Base-by-base conservation (phyloP, 169 alveolate genomes). In the Plasmodium billcollinsi region DNA sequence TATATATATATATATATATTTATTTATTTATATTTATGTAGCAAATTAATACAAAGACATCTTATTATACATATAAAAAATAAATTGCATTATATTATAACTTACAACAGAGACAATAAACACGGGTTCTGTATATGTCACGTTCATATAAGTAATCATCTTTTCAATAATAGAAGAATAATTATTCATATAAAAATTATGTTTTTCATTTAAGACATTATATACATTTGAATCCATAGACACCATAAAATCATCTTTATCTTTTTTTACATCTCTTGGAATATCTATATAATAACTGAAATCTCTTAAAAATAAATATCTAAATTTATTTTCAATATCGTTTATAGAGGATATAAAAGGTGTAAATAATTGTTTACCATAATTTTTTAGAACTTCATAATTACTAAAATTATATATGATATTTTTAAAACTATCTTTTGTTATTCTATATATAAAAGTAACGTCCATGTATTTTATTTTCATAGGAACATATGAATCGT, bases 401-500 rank as follows among this genome's bases (percentile, higher is more conserved):
- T 26, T 43, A 49, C 11, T 78, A 59, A 78, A 78, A 33, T 65
- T 15, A 71, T 65, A 78, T 78, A 78, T 65, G 15, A 78, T 29
- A 65, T 78, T 78, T 39, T 78, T 50, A 65, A 78, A 78, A 9
- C 18, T 45, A 29, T 78, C 49, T 45, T 78, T 78, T 59, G 78
- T 20, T 15, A 78, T 65, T 15, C 59, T 78, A 39, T 78, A 78
- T 33, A 78, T 26, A 50, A 78, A 12, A 45, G 65, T 78, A 49
- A 21, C 67, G 47, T 78, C 39, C 65, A 78, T 2, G 39, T 66
- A 65, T 65, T 78, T 65, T 78, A 78, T 12, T 47, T 43, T 78
- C 56, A 78, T n/a, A 71, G 89, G 74, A 56, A 78, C 61, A 47
- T 78, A 78, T 59, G 67, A n/a, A 8, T 45, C 89, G 50, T 78